phyloP scores from a whole-genome alignment of 306 rosid genomes.

The Quercus wislizeni region DNA sequence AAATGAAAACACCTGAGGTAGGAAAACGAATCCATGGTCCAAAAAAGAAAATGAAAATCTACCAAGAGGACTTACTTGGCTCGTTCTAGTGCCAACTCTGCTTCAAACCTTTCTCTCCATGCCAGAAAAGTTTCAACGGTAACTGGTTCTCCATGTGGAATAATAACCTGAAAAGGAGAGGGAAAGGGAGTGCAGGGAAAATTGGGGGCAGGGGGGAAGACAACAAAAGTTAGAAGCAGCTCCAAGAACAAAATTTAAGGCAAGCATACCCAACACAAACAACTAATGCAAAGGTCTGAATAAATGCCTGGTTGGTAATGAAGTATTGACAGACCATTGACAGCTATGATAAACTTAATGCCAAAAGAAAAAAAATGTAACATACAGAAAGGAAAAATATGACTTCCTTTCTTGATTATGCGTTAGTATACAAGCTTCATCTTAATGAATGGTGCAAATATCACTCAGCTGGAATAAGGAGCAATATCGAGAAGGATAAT shows the following conservation, averaged over 20 bases:
- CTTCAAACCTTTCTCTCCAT: conserved; percentile 99
- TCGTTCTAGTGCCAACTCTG: conserved; percentile 94
- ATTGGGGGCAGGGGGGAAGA: not conserved
- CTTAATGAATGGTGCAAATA: not conserved
- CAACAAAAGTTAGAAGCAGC: conserved; percentile 28
- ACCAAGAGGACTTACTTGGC: conserved; percentile 73
- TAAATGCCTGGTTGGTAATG: not conserved
- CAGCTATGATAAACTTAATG: not conserved
- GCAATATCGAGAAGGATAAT: not conserved
- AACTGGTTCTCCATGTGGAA: conserved; percentile 98
- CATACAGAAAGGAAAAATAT: not conserved
- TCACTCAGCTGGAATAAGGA: not conserved
- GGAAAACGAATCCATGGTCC: not conserved
- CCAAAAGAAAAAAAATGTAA: not conserved
- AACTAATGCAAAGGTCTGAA: not conserved
- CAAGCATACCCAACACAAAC: not conserved
- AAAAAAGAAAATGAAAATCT: not conserved
- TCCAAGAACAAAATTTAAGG: not conserved
- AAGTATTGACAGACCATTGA: not conserved
- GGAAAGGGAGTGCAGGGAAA: conserved; percentile 13
- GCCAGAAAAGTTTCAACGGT: conserved; percentile 87
- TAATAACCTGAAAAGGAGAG: conserved; percentile 52
- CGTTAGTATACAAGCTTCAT: not conserved
- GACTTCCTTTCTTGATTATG: not conserved
- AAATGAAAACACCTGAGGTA: not conserved